Evolutionary conservation across 1,139 yeast species (phyloP).

Genomic region (Candida gigantensis): DNA sequence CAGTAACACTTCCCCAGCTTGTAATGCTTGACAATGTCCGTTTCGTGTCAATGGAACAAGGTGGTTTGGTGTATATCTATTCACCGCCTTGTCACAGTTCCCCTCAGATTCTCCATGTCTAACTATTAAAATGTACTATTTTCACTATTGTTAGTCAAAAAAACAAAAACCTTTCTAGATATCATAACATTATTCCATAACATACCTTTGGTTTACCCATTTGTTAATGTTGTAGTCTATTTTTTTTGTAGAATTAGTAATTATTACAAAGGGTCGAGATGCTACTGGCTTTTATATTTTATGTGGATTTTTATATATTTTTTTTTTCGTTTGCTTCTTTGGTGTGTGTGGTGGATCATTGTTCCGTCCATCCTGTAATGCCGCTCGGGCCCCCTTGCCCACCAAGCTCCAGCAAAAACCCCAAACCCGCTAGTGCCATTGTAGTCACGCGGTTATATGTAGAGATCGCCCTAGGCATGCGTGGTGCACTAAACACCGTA

Average conservation of each 20-base stretch:
- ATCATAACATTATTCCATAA: no score
- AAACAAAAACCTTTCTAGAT: no score
- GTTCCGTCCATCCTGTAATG: no score
- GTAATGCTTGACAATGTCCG: conserved; percentile 68
- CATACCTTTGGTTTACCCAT: conserved; percentile 7
- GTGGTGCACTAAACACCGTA: no score
- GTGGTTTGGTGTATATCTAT: conserved; percentile 76
- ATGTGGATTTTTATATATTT: neutral
- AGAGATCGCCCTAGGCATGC: no score
- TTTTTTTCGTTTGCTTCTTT: no score
- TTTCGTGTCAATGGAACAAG: conserved; percentile 64
- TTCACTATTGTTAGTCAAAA: neutral
- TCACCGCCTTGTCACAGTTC: conserved; percentile 78
- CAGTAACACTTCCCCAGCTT: conserved; percentile 64
- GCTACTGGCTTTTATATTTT: neutral
- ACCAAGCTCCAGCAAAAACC: no score
- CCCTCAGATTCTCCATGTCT: conserved; percentile 95
- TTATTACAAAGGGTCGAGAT: neutral
- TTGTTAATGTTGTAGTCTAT: no score
- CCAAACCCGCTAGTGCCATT: no score
- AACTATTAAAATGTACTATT: conserved; percentile 69
- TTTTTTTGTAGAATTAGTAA: neutral
- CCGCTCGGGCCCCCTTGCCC: no score
- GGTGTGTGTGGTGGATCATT: no score
- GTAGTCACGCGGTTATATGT: no score